Base-by-base conservation (phyloP, 139 green algal species). In the Desmodesmus armatus region DNA sequence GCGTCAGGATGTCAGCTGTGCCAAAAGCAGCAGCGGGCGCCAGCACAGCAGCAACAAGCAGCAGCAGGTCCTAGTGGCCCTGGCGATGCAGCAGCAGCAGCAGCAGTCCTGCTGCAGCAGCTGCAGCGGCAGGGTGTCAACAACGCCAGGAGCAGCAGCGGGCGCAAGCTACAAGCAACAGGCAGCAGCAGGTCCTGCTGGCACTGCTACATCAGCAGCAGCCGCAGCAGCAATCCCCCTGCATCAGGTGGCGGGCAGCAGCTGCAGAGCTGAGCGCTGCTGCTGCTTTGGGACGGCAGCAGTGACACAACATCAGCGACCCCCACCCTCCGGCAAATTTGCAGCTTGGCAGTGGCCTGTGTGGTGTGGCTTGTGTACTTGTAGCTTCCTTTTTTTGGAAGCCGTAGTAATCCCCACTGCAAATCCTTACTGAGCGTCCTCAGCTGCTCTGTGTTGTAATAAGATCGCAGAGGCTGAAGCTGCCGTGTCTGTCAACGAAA, bases 381-480 rank as follows among this genome's bases (percentile, higher is more conserved):
- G 51, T 19, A 62, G 21, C 51, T 62, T 17, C 51, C n/a, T n/a
- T n/a, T n/a, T n/a, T n/a, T n/a, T n/a, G n/a, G n/a, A n/a, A n/a
- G n/a, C n/a, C n/a, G n/a, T n/a, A n/a, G n/a, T n/a, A n/a, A n/a
- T n/a, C n/a, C n/a, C n/a, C n/a, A n/a, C n/a, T n/a, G n/a, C n/a
- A n/a, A n/a, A 62, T 62, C 51, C 19, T 62, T 19, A 62, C 19
- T 62, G 51, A 62, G 51, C 51, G 37, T 74, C 83, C 1, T 90
- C 87, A 55, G 71, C 83, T 0, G 89, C 87, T 0, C 94, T 93
- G 70, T 96, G 83, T 69, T 97, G 94, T 23, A 97, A 90, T 27
- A 97, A n/a, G n/a, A n/a, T n/a, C n/a, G n/a, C n/a, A n/a, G n/a
- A n/a, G n/a, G n/a, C n/a, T n/a, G n/a, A n/a, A n/a, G n/a, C n/a